phyloP scores from a whole-genome alignment of 768 basidiomycete genomes.

The Glaciozyma antarctica region DNA sequence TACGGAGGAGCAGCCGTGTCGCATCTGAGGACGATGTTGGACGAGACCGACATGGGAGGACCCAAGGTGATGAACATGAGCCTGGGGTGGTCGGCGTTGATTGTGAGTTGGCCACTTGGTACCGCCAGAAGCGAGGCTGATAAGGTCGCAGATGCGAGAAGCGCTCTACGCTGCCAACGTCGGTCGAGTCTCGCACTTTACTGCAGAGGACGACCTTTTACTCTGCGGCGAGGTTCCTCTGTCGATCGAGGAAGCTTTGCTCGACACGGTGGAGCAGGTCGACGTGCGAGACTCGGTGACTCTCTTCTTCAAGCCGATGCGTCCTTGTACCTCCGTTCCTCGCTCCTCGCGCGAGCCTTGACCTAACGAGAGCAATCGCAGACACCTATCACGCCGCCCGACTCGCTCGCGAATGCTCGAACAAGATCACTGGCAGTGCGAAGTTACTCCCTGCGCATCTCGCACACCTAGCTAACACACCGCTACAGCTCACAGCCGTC shows the following conservation, averaged over 20 bases:
- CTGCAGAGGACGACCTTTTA: conserved; percentile 21
- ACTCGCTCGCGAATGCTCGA: conserved; percentile 21
- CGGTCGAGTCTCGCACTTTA: conserved; percentile 25
- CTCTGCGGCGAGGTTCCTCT: conserved; percentile 21
- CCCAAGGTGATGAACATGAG: conserved; percentile 18
- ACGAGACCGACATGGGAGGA: conserved; percentile 6
- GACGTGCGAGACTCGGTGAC: conserved; percentile 28
- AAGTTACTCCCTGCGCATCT: background rate
- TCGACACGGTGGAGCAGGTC: conserved; percentile 30
- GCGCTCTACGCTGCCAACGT: conserved; percentile 23
- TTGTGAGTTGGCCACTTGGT: background rate
- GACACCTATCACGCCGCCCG: conserved; percentile 23
- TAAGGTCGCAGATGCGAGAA: conserved; percentile 22
- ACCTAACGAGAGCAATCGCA: background rate
- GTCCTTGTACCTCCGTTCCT: conserved; percentile 3
- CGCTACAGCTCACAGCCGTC: conserved; percentile 16
- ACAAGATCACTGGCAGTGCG: conserved; percentile 27
- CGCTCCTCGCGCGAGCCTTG: background rate
- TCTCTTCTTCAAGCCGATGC: conserved; percentile 26
- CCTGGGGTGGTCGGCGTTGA: conserved; percentile 26
- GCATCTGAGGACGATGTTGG: conserved; percentile 24
- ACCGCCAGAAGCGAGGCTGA: too few species aligned
- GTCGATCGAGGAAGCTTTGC: conserved; percentile 22
- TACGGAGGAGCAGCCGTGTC: conserved; percentile 27
- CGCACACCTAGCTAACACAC: background rate